Conservation (phyloP, 371 early-diverging fungal genomes). For the Smittium culicis region DNA sequence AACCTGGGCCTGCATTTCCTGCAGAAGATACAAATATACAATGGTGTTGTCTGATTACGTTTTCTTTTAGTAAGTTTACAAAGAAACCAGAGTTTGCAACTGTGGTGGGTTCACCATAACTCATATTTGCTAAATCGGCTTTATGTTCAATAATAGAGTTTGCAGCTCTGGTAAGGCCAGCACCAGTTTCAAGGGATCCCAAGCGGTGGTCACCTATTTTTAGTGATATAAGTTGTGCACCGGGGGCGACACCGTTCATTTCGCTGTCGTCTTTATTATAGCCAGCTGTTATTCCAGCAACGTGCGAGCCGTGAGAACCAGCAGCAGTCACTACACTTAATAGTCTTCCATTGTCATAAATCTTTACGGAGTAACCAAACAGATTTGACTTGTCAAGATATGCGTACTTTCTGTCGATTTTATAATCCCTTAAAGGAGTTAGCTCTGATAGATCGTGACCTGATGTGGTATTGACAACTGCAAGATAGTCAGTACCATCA, state of each 20-base stretch:
- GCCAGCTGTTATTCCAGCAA: constrained; percentile 75
- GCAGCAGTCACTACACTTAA: constrained; percentile 66
- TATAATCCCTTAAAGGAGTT: constrained; percentile 56
- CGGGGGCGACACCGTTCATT: constrained; percentile 83
- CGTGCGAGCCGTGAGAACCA: constrained; percentile 87
- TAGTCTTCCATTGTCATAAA: constrained; percentile 70
- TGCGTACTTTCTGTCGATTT: constrained; percentile 56
- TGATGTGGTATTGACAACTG: constrained; percentile 62
- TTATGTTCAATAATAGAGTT: constrained; percentile 57
- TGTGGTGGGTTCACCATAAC: constrained; percentile 73
- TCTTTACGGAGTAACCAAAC: constrained; percentile 70
- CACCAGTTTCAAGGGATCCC: constrained; percentile 77
- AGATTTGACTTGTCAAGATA: constrained; percentile 62
- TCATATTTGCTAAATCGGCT: constrained; percentile 89
- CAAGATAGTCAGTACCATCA: constrained; percentile 79
- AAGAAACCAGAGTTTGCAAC: constrained; percentile 64
- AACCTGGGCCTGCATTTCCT: constrained; percentile 84
- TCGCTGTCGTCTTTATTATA: constrained; percentile 70
- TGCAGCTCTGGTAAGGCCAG: constrained; percentile 71
- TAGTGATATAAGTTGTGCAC: constrained; percentile 81
- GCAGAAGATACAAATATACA: constrained; percentile 79
- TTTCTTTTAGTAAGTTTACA: constrained; percentile 58
- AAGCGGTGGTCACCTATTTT: constrained; percentile 86
- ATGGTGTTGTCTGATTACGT: constrained; percentile 66
- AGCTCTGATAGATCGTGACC: constrained; percentile 57